Percentiles rank a stretch among this genome's conserved stretches.
phyloP scores from a whole-genome alignment of 768 basidiomycete species.

The Amylocystis lapponica region DNA sequence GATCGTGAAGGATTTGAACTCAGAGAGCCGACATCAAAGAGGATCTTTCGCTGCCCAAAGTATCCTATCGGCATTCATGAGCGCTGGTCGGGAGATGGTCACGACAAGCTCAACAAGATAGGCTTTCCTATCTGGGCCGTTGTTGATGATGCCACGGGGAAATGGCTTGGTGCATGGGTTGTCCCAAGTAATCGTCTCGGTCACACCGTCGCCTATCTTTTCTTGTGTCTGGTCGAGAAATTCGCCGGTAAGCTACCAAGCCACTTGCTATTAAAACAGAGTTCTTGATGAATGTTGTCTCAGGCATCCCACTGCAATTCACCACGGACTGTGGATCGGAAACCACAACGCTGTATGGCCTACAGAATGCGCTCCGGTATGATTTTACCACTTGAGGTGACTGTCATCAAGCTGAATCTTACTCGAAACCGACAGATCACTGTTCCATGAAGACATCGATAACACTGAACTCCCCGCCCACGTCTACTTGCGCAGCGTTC shows the following conservation, averaged over 20 bases:
- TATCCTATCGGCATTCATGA: constrained; percentile 29
- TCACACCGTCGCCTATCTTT: constrained; percentile 27
- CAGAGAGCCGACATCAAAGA: constrained; percentile 26
- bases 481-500: constrained; percentile 25
- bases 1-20: constrained; percentile 23
- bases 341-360: no score
- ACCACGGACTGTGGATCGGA: constrained; percentile 34
- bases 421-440: no score
- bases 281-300: constrained; percentile 1
- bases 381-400: no score
- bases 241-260: constrained; percentile 18
- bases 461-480: constrained; percentile 24
- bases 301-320: constrained; percentile 31
- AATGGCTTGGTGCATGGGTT: constrained; percentile 31
- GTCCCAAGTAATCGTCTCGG: constrained; percentile 32
- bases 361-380: no score
- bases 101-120: constrained; percentile 34
- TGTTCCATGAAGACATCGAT: constrained; percentile 22
- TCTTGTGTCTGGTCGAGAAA: constrained; percentile 24
- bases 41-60: constrained; percentile 20
- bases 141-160: constrained; percentile 27
- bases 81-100: constrained; percentile 33
- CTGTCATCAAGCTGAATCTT: no score
- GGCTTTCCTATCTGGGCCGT: constrained; percentile 36
- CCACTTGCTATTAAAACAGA: not conserved